Base-by-base conservation (phyloP, 192 early-diverging fungal species). In the Mortierella hygrophila region DNA sequence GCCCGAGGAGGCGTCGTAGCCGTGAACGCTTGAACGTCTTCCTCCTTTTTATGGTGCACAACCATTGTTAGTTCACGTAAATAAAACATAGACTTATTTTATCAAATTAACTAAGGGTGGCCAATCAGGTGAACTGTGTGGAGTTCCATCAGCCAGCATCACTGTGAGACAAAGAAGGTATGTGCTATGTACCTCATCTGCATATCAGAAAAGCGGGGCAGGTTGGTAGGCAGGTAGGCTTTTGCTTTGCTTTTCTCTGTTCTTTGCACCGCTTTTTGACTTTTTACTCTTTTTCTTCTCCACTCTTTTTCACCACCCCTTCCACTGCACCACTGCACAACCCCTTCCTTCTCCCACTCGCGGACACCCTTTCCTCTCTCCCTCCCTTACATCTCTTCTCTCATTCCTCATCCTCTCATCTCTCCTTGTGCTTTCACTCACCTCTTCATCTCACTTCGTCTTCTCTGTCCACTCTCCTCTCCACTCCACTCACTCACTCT, bases 21-120 rank as follows among this genome's bases (percentile, higher is more conserved):
- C 41, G 77, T 79, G 32, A 74, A 85, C 35, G 81, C 81, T 5
- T 82, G 42, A 69, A 57, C 9, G 20, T 23, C 38, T 13, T 70
- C 6, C 2, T 38, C 9, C 26, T 42, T 38, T 18, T 11, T 65
- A 65, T 20, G 69, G 23, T 42, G 32, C 15, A 37, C 44, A 46
- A 46, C 65, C 65, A 16, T 37, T 4, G 38, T 1, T 3, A 32
- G 55, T 7, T 9, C 5, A 26, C 8, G 55, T 57, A 57, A 35
- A 65, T 65, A 65, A 65, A 32, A 65, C 11, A 65, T 65, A 65
- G 60, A 65, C 7, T 65, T 10, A 65, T 32, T 65, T 35, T 29
- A 65, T 65, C 60, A 20, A 52, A 52, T 52, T 52, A 52, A 52
- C 2, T 20, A 18, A 52, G 49, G 13, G 18, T 52, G 49, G 49